Conservation (phyloP, 2,329 filamentous ascomycete genomes). For the Lojkania enalia region DNA sequence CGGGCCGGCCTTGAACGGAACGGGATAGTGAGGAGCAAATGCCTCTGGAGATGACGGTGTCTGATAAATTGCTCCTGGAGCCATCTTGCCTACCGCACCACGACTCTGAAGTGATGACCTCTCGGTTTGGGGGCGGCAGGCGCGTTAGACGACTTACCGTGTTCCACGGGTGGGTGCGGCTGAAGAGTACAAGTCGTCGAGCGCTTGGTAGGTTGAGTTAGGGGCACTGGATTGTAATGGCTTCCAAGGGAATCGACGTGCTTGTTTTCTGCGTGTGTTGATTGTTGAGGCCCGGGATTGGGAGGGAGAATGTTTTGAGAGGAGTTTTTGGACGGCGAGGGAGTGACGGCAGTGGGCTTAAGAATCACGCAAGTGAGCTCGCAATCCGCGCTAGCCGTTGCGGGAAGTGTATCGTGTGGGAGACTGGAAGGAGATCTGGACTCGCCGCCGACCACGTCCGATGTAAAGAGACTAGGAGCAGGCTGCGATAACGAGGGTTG, state of each 20-base stretch:
- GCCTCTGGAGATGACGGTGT: slow-evolving; percentile 22
- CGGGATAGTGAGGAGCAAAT: slow-evolving; percentile 11
- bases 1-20: slow-evolving; percentile 21
- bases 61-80: slow-evolving; percentile 34
- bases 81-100: slow-evolving; percentile 24
- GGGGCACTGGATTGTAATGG: no score
- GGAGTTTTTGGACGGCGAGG: slow-evolving; percentile 1
- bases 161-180: not conserved
- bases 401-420: slow-evolving; percentile 1
- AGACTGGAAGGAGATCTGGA: not conserved
- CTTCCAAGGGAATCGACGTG: not conserved
- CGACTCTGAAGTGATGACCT: not conserved
- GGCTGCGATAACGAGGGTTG: not conserved
- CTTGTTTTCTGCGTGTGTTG: not conserved
- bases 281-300: not conserved
- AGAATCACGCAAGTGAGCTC: slow-evolving; percentile 6
- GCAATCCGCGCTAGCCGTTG: slow-evolving; percentile 2
- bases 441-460: not conserved
- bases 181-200: not conserved
- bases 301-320: not conserved
- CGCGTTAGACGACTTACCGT: not conserved
- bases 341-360: not conserved
- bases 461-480: not conserved
- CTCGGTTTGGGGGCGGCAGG: not conserved
- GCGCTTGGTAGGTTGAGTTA: no score